Evolutionary conservation across 129 eudicot genomes (phyloP), one percentile per base, ranked within the genome.

Genomic region (Flaveria sonorensis): DNA sequence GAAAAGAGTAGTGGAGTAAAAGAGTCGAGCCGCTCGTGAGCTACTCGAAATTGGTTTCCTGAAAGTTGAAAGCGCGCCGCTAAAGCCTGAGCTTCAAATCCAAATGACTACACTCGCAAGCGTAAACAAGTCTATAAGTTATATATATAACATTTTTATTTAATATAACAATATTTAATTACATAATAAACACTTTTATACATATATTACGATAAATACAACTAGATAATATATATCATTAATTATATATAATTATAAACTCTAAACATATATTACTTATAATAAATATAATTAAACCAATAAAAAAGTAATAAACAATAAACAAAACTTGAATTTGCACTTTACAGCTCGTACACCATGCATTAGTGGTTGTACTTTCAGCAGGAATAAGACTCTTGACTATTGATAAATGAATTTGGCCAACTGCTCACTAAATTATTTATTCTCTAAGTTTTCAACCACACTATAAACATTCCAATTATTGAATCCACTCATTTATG

Each of bases 291-390:
- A 19, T 8, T 18, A 56, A 56, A 56, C 4, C 0, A 56, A 8
- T 56, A 19, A 56, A 2, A 0, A 56, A 56, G 1, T 56, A 20
- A 56, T 56, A 56, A 56, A 56, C 19, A 56, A 56, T n/a, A n/a
- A 52, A 52, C 60, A 18, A 71, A 71, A 53, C 53, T 72, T 10
- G 62, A 15, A 32, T 71, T 71, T 61, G 56, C 14, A 50, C 63
- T 71, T 60, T 60, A 61, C 77, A 79, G 63, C 77, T 79, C 61
- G 64, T 61, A 39, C 55, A 61, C 39, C 55, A 59, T 71, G 77
- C 82, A 60, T 32, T 32, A 62, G 56, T 79, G n/a, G n/a, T 61
- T 71, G 83, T 72, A 71, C 73, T 63, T 79, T 12, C 1, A 5
- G 21, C 47, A 47, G 46, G 36, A 48, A 1, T 53, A 8, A 6